Evolutionary conservation across 148 eudicot genomes (phyloP).

Genomic region (Rheum nobile): DNA sequence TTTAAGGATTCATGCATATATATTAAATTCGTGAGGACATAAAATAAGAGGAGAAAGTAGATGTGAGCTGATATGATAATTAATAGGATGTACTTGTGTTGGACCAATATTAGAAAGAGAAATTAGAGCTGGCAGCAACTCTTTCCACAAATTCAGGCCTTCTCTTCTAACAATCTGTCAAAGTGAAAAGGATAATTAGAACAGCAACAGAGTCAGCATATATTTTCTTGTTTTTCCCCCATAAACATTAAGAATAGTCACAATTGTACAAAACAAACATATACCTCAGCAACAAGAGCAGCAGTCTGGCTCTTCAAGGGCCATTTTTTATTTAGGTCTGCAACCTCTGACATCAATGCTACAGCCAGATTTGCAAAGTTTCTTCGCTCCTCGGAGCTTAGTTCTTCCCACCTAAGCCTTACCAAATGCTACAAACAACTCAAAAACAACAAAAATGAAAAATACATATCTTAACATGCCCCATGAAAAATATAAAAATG

Average conservation of each 20-base stretch:
- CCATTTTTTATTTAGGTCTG: constrained; percentile 75
- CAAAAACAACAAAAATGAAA: not conserved
- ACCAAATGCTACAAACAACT: constrained; percentile 66
- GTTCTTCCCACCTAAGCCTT: constrained; percentile 88
- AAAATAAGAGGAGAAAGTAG: constrained; percentile 2
- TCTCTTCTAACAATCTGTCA: constrained; percentile 88
- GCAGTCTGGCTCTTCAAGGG: constrained; percentile 89
- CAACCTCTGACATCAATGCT: constrained; percentile 69
- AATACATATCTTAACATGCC: not conserved
- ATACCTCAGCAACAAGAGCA: constrained; percentile 95
- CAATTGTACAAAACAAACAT: not conserved
- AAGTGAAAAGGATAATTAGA: constrained; percentile 6
- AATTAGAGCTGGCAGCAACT: constrained; percentile 67
- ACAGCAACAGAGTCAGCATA: constrained; percentile 1
- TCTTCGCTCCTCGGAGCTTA: constrained; percentile 42
- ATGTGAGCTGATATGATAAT: constrained; percentile 1
- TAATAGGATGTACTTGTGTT: constrained; percentile 44
- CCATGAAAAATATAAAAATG: not conserved
- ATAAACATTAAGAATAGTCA: not conserved
- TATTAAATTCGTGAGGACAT: not conserved
- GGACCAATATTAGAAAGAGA: constrained; percentile 82
- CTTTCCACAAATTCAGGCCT: constrained; percentile 73
- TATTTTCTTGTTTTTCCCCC: not conserved
- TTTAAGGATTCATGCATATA: not conserved
- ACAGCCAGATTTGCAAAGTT: constrained; percentile 71